A percentile compares a stretch with the other conserved stretches of the same genome.
Conservation (phyloP, 805 yeast genomes). For the Candida bentonensis region DNA sequence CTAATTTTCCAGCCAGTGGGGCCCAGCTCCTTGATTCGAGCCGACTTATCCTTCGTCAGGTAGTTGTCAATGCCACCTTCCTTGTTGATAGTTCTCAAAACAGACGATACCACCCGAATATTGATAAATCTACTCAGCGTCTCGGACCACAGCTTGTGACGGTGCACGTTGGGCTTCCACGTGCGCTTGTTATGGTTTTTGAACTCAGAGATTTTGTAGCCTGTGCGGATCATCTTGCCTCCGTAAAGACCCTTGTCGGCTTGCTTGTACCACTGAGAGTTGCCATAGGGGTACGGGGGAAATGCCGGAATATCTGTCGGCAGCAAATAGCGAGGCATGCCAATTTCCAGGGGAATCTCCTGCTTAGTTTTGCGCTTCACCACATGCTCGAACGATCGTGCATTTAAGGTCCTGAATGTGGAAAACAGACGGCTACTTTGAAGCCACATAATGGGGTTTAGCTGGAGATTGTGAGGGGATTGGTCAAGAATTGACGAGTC, state of each 20-base stretch:
- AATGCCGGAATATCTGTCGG: conserved; percentile 30
- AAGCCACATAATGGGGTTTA: not conserved
- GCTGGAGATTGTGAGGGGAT: too few species aligned
- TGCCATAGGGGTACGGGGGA: conserved; percentile 71
- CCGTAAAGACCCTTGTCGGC: conserved; percentile 84
- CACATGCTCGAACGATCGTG: conserved; percentile 16
- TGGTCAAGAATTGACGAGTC: too few species aligned
- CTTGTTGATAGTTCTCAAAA: conserved; percentile 70
- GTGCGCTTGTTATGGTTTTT: conserved; percentile 56
- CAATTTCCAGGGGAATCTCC: conserved; percentile 27
- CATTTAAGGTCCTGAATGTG: not conserved
- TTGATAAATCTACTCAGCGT: conserved; percentile 42
- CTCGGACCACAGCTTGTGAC: conserved; percentile 73
- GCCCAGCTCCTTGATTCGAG: conserved; percentile 85
- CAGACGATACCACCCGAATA: conserved; percentile 61
- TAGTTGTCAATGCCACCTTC: conserved; percentile 95
- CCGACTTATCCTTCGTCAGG: conserved; percentile 71
- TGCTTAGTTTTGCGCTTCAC: conserved; percentile 15
- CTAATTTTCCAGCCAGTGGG: conserved; percentile 84
- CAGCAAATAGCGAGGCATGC: conserved; percentile 28
- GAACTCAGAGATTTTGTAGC: conserved; percentile 67
- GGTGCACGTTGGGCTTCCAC: conserved; percentile 73
- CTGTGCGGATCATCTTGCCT: conserved; percentile 65
- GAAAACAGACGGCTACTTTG: not conserved
- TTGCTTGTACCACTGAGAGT: conserved; percentile 63